These are phyloP conservation scores for Lycium ferocissimum DNA, from an alignment of 257 asterid genomes.

Conservation along the genomic window DNA sequence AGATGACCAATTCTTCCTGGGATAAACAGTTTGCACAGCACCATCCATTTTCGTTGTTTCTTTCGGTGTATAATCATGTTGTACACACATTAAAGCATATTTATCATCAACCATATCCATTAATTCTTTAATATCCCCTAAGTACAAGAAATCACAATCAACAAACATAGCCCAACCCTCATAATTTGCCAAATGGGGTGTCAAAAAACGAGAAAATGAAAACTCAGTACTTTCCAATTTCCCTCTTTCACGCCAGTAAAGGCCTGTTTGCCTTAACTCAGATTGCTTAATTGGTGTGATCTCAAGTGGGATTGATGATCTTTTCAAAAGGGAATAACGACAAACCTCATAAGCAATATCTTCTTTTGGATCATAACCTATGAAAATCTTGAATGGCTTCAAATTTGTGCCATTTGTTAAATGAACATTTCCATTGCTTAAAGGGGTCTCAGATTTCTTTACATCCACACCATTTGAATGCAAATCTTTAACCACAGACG, in stretches of 20 bases:
- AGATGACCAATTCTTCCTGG: slow-evolving; percentile 95
- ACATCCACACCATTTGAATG: slow-evolving; percentile 23
- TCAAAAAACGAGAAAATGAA: slow-evolving; percentile 77
- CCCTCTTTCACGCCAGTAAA: slow-evolving; percentile 87
- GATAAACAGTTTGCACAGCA: slow-evolving; percentile 80
- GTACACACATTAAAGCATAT: slow-evolving; percentile 84
- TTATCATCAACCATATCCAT: slow-evolving; percentile 65
- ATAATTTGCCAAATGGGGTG: slow-evolving; percentile 63
- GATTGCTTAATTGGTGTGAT: slow-evolving; percentile 74
- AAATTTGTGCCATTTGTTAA: slow-evolving; percentile 33
- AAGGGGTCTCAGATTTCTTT: not conserved
- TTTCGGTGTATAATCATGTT: slow-evolving; percentile 85
- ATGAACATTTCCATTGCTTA: not conserved
- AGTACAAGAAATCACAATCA: slow-evolving; percentile 82
- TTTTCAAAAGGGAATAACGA: slow-evolving; percentile 62
- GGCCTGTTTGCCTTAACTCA: slow-evolving; percentile 64
- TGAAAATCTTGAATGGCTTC: slow-evolving; percentile 61
- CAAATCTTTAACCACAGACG: slow-evolving; percentile 36
- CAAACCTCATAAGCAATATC: slow-evolving; percentile 87
- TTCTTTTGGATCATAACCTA: slow-evolving; percentile 85
- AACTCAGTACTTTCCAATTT: slow-evolving; percentile 88
- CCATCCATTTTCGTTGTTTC: slow-evolving; percentile 94
- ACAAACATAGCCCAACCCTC: slow-evolving; percentile 95
- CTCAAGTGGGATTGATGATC: slow-evolving; percentile 83
- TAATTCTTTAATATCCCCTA: slow-evolving; percentile 67